Percentiles rank a stretch among this genome's conserved stretches.
These are phyloP conservation scores for Craterostigma plantagineum DNA, from an alignment of 257 asterid species.

Conservation along the genomic window DNA sequence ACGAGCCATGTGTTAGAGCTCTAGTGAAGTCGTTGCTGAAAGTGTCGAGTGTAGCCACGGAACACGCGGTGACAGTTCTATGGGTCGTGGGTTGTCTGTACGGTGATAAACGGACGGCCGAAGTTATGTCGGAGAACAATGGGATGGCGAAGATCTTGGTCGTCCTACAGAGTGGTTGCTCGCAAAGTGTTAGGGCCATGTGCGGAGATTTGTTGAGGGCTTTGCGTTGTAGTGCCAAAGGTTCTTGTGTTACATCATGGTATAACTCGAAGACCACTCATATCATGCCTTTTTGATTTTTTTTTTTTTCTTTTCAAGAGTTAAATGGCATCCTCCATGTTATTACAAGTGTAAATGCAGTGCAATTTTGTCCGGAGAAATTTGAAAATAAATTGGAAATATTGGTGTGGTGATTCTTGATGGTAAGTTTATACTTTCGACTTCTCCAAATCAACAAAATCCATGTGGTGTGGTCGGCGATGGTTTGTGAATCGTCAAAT, in stretches of 20 bases:
- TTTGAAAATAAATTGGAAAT: slow-evolving; percentile 2
- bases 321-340: too few relatives aligned
- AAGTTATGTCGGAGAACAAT: slow-evolving; percentile 28
- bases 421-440: too few relatives aligned
- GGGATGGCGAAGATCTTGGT: slow-evolving; percentile 60
- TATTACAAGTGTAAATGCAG: slow-evolving; percentile 2
- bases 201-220: slow-evolving; percentile 54
- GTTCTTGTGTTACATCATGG: slow-evolving; percentile 26
- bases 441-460: too few relatives aligned
- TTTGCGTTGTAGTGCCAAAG: slow-evolving; percentile 29
- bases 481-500: too few relatives aligned
- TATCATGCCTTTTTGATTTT: slow-evolving; percentile 68
- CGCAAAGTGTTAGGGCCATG: slow-evolving; percentile 65
- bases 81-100: slow-evolving; percentile 68
- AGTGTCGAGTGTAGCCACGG: slow-evolving; percentile 53
- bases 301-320: not conserved
- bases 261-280: slow-evolving; percentile 67
- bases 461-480: too few relatives aligned
- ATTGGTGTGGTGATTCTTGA: too few relatives aligned
- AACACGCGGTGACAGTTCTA: slow-evolving; percentile 49
- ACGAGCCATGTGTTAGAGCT: slow-evolving; percentile 23
- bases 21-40: slow-evolving; percentile 45
- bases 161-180: slow-evolving; percentile 54
- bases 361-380: slow-evolving; percentile 26
- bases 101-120: slow-evolving; percentile 43